Evolutionary conservation across 768 basidiomycete species (phyloP).

Genomic region (Tricholoma sp.): DNA sequence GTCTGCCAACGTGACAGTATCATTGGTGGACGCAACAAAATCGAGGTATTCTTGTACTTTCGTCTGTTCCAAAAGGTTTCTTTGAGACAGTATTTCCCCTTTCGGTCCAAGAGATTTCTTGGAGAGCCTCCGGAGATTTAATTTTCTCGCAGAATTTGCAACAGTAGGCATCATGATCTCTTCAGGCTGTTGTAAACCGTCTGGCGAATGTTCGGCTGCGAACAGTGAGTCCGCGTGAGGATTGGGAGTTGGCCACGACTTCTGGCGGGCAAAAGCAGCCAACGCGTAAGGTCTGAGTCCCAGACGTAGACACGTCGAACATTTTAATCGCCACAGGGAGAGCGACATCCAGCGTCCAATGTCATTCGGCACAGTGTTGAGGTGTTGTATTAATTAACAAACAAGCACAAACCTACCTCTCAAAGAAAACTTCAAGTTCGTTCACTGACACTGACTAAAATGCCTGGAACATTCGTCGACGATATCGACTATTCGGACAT

Average conservation of each 20-base stretch:
- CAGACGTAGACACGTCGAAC: not conserved
- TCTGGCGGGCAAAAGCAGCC: not conserved
- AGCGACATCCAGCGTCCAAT: not conserved
- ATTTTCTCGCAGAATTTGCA: not conserved
- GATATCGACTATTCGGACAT: constrained; percentile 87
- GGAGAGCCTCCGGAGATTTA: not conserved
- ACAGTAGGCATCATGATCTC: not conserved
- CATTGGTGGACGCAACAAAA: constrained; percentile 39
- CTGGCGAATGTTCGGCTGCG: not conserved
- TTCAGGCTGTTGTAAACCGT: not conserved
- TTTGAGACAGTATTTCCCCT: not conserved
- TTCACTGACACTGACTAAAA: constrained; percentile 22
- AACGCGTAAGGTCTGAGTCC: not conserved
- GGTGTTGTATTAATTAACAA: too few relatives aligned
- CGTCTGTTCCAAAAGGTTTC: constrained; percentile 34
- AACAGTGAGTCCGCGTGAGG: not conserved
- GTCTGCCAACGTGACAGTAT: constrained; percentile 52
- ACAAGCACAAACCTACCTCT: not conserved
- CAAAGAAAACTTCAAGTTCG: not conserved
- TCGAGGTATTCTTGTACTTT: constrained; percentile 54
- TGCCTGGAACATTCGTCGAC: constrained; percentile 51
- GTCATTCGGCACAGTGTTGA: too few relatives aligned
- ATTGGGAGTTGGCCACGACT: not conserved
- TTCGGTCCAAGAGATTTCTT: not conserved
- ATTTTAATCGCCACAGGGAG: not conserved